Evolutionary conservation across 352 stramenopile genomes (phyloP).

Genomic region (Pythium brachiatum): DNA sequence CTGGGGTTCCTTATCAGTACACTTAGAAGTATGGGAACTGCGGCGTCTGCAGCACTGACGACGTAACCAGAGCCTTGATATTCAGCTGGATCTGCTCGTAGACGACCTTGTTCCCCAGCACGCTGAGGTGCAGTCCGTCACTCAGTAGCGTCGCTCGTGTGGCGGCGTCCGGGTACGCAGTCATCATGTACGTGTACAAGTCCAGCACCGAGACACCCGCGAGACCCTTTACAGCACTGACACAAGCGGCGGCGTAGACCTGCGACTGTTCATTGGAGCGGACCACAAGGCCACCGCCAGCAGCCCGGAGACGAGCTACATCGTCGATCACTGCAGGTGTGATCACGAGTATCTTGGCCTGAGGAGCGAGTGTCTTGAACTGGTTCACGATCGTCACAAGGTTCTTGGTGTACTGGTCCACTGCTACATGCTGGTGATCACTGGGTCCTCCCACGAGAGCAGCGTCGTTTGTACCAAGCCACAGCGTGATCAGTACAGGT

Average conservation of each 20-base stretch:
- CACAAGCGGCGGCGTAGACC: conserved; percentile 5
- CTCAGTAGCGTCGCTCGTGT: background rate
- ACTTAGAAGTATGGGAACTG: background rate
- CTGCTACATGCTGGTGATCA: conserved; percentile 36
- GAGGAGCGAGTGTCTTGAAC: background rate
- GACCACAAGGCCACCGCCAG: background rate
- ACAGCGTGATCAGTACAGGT: conserved; percentile 34
- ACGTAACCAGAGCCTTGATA: background rate
- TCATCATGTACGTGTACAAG: conserved; percentile 5
- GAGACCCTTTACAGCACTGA: background rate
- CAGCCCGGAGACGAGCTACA: background rate
- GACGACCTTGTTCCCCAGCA: background rate
- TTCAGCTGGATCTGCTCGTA: background rate
- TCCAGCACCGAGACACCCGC: background rate
- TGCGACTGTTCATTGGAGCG: background rate
- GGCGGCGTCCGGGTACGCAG: background rate
- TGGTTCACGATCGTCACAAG: conserved; percentile 28
- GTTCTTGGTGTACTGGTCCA: conserved; percentile 42
- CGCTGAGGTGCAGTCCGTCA: conserved; percentile 11
- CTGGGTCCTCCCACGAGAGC: conserved; percentile 29
- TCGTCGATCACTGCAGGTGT: conserved; percentile 6
- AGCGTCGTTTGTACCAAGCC: conserved; percentile 48
- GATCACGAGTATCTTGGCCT: conserved; percentile 3
- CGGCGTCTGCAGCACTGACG: background rate
- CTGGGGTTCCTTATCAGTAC: too few relatives aligned